phyloP scores from a whole-genome alignment of 345 rosid species.

The Camelina neglecta region DNA sequence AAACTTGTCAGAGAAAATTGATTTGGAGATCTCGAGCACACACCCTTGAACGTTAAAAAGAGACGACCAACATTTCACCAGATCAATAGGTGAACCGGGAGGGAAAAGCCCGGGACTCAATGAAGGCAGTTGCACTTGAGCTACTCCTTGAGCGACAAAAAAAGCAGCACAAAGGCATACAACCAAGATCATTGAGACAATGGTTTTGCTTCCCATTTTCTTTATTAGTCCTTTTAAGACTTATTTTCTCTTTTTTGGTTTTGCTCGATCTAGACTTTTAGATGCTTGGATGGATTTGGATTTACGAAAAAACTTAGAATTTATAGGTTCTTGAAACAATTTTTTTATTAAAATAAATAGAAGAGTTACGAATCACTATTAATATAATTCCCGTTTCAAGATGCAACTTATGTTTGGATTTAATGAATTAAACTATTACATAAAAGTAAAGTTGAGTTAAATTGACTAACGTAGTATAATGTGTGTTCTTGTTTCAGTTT shows the following conservation, averaged over 20 bases:
- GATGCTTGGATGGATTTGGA: conserved; percentile 13
- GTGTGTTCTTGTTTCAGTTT: conserved; percentile 14
- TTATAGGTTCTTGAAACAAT: not conserved
- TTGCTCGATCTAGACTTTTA: not conserved
- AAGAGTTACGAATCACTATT: not conserved
- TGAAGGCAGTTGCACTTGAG: not conserved
- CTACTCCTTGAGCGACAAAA: conserved; percentile 11
- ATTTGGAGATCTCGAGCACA: conserved; percentile 14
- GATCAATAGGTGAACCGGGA: conserved; percentile 7
- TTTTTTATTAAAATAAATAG: not conserved
- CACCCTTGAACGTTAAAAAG: conserved; percentile 14
- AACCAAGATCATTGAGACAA: not conserved
- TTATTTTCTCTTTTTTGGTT: not conserved
- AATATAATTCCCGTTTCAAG: not conserved
- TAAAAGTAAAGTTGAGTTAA: too few relatives aligned
- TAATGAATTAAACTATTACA: too few relatives aligned
- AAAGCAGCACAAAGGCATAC: not conserved
- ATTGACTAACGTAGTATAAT: not conserved
- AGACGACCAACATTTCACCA: conserved; percentile 20
- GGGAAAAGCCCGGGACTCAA: not conserved
- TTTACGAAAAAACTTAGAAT: conserved; percentile 1
- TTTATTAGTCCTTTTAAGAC: not conserved
- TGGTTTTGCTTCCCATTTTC: not conserved
- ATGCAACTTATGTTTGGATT: not conserved
- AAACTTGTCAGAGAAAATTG: conserved; percentile 15